These are phyloP conservation scores for Cornus controversa DNA, from an alignment of 148 eudicot genomes.

Conservation along the genomic window DNA sequence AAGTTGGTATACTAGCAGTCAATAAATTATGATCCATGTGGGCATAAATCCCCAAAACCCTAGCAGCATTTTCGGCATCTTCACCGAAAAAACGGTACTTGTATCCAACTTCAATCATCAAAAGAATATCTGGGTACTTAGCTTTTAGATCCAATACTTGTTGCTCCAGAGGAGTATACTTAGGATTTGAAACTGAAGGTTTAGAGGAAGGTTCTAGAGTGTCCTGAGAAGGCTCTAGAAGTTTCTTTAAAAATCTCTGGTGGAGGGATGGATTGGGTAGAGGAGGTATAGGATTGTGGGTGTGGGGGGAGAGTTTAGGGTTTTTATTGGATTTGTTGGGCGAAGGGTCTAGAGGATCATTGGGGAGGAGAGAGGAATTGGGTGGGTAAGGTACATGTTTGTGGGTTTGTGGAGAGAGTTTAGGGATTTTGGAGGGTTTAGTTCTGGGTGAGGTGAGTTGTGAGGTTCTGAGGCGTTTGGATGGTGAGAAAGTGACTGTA, in stretches of 20 bases:
- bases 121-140: conserved; percentile 72
- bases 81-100: conserved; percentile 79
- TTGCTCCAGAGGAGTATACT: conserved; percentile 83
- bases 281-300: conserved; percentile 41
- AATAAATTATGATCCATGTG: conserved; percentile 88
- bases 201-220: conserved; percentile 36
- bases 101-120: conserved; percentile 94
- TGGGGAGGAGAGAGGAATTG: neutral
- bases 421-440: conserved; percentile 33
- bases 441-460: conserved; percentile 39
- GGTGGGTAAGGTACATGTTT: conserved; percentile 28
- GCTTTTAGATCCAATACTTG: conserved; percentile 78
- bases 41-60: conserved; percentile 78
- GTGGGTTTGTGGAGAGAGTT: conserved; percentile 37
- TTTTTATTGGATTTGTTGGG: conserved; percentile 37
- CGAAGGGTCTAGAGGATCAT: conserved; percentile 19
- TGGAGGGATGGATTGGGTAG: conserved; percentile 59
- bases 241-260: conserved; percentile 65
- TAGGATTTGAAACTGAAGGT: conserved; percentile 20
- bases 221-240: conserved; percentile 71
- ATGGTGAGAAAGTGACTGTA: conserved; percentile 67
- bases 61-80: conserved; percentile 92
- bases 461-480: conserved; percentile 65
- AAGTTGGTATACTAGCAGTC: conserved; percentile 95
- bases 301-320: conserved; percentile 52